These are phyloP conservation scores for Aspergillus sparsus DNA, from an alignment of 495 filamentous ascomycete species.

Conservation along the genomic window DNA sequence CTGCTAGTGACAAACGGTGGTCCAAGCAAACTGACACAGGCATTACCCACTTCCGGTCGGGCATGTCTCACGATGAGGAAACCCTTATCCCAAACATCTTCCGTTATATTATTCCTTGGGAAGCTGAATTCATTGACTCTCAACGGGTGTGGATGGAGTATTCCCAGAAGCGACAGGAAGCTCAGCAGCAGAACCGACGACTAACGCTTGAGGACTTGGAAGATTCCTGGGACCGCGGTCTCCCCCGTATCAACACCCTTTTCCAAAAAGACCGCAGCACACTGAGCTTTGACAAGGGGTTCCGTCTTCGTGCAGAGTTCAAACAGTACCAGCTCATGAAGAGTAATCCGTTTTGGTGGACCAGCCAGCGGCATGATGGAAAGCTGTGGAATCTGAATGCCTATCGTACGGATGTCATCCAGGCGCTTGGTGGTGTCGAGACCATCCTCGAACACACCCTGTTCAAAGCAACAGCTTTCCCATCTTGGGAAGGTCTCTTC, in stretches of 20 bases:
- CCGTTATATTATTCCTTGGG: conserved; percentile 99
- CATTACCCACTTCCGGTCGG: conserved; percentile 94
- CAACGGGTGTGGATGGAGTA: conserved; percentile 99
- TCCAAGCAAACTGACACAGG: conserved; percentile 97
- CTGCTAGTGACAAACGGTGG: conserved; percentile 97
- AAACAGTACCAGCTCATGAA: conserved; percentile 99
- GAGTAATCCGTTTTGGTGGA: conserved; percentile 99
- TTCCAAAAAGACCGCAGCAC: conserved; percentile 99
- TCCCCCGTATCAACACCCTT: conserved; percentile 97
- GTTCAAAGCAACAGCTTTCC: conserved; percentile 98
- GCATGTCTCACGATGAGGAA: conserved; percentile 98
- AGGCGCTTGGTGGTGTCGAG: conserved; percentile 98
- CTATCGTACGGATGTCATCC: conserved; percentile 97
- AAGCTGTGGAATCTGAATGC: conserved; percentile 99
- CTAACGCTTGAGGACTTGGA: conserved; percentile 96
- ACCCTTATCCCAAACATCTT: conserved; percentile 99
- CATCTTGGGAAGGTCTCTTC: conserved; percentile 98
- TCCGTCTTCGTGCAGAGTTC: conserved; percentile 94
- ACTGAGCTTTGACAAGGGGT: conserved; percentile 97
- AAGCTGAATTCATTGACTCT: conserved; percentile 98
- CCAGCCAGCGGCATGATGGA: conserved; percentile 94
- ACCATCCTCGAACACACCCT: conserved; percentile 98
- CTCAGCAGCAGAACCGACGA: conserved; percentile 94
- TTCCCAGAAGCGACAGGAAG: conserved; percentile 95
- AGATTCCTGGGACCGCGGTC: conserved; percentile 97